Conservation (phyloP, 495 filamentous ascomycete species). For the Aspergillus cavernicola region DNA sequence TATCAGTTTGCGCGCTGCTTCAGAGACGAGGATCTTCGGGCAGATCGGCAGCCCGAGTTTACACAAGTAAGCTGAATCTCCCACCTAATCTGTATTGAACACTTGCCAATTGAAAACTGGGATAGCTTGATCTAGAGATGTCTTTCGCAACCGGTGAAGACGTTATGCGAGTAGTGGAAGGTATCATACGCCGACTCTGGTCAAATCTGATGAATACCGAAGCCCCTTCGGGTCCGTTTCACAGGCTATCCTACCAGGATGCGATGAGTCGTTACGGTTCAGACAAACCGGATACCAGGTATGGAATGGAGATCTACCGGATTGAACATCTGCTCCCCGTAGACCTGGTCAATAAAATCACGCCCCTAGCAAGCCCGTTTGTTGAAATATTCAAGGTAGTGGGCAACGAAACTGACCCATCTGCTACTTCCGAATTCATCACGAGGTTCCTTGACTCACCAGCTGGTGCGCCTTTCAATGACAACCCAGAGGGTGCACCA, state of each 20-base stretch:
- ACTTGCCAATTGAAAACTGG: neutral
- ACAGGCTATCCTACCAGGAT: slow-evolving; percentile 63
- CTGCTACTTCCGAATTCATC: slow-evolving; percentile 57
- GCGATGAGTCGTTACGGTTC: slow-evolving; percentile 80
- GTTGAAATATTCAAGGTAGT: slow-evolving; percentile 70
- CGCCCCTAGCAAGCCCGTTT: slow-evolving; percentile 52
- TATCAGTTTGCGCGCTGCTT: slow-evolving; percentile 95
- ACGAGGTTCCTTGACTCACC: slow-evolving; percentile 63
- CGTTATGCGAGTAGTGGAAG: slow-evolving; percentile 69
- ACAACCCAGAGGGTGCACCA: slow-evolving; percentile 67
- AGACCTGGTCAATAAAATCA: slow-evolving; percentile 71
- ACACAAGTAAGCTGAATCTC: slow-evolving; percentile 62
- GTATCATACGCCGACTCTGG: slow-evolving; percentile 59
- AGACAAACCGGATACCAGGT: slow-evolving; percentile 87
- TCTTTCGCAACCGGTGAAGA: slow-evolving; percentile 69
- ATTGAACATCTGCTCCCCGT: slow-evolving; percentile 59
- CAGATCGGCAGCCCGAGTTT: slow-evolving; percentile 95
- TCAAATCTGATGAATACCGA: slow-evolving; percentile 38
- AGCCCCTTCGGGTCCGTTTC: slow-evolving; percentile 47
- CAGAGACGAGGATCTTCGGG: slow-evolving; percentile 88
- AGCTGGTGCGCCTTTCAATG: slow-evolving; percentile 54
- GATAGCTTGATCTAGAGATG: slow-evolving; percentile 87
- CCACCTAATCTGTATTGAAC: neutral
- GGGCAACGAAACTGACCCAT: slow-evolving; percentile 40
- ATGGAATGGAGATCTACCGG: slow-evolving; percentile 55